These are phyloP conservation scores for Sclerotinia subarctica DNA, from an alignment of 2,329 filamentous ascomycete genomes.

Conservation along the genomic window DNA sequence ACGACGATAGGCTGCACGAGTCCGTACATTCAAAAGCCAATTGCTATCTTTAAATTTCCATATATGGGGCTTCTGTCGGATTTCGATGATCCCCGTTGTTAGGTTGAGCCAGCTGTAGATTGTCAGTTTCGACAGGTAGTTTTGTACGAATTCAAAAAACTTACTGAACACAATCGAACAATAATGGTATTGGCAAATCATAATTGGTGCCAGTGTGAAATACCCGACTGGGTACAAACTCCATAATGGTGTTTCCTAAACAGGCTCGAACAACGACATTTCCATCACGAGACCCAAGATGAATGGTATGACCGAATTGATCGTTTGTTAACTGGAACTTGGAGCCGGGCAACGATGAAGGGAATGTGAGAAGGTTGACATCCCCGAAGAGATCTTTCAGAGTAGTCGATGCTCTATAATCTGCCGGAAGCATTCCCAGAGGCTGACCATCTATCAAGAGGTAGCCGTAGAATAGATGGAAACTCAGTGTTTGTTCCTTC, in stretches of 20 bases:
- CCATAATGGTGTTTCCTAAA: conserved; percentile 31
- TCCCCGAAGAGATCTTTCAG: conserved; percentile 54
- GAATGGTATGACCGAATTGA: conserved; percentile 46
- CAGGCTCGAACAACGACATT: conserved; percentile 46
- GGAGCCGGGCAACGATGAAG: conserved; percentile 54
- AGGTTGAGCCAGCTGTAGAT: conserved; percentile 51
- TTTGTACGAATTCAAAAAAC: background rate
- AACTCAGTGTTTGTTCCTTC: conserved; percentile 40
- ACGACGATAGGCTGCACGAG: conserved; percentile 35
- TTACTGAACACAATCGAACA: conserved; percentile 49
- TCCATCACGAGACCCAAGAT: conserved; percentile 50
- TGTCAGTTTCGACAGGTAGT: background rate
- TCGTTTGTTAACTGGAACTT: conserved; percentile 43
- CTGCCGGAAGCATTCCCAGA: conserved; percentile 51
- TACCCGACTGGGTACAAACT: conserved; percentile 39
- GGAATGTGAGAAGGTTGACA: conserved; percentile 49
- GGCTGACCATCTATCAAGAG: conserved; percentile 49
- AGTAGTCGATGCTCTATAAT: conserved; percentile 45
- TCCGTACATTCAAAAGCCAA: conserved; percentile 42
- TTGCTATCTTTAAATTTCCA: conserved; percentile 43
- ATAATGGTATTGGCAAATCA: conserved; percentile 51
- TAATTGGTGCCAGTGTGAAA: conserved; percentile 36
- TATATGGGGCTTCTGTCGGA: conserved; percentile 45
- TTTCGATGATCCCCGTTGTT: conserved; percentile 46
- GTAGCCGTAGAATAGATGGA: conserved; percentile 47